These are phyloP conservation scores for Neurospora sp. DNA, from an alignment of 495 filamentous ascomycete species.

Conservation along the genomic window DNA sequence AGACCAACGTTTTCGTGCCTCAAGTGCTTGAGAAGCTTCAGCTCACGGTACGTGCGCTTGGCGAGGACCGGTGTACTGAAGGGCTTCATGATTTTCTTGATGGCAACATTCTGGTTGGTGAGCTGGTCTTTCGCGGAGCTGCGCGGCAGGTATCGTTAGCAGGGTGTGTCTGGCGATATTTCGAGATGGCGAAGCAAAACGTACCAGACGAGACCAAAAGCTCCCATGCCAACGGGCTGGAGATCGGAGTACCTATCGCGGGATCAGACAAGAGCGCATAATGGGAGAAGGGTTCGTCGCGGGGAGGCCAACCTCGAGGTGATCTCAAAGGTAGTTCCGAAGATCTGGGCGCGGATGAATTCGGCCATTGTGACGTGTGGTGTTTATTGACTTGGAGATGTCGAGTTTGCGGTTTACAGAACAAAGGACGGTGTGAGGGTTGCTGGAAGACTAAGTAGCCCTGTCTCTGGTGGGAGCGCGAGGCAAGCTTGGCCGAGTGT, in stretches of 20 bases:
- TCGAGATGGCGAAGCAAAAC: slow-evolving; percentile 10
- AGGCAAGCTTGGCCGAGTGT: neutral
- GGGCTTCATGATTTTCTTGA: slow-evolving; percentile 99
- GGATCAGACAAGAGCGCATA: slow-evolving; percentile 10
- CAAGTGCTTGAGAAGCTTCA: slow-evolving; percentile 95
- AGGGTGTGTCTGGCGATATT: neutral
- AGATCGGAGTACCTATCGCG: slow-evolving; percentile 80
- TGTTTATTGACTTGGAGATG: slow-evolving; percentile 1
- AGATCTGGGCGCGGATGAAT: slow-evolving; percentile 98
- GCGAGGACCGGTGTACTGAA: slow-evolving; percentile 97
- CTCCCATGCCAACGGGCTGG: slow-evolving; percentile 97
- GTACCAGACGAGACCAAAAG: slow-evolving; percentile 96
- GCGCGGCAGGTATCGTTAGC: slow-evolving; percentile 16
- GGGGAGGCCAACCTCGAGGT: slow-evolving; percentile 73
- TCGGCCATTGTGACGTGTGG: slow-evolving; percentile 62
- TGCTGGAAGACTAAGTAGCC: neutral
- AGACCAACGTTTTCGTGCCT: slow-evolving; percentile 84
- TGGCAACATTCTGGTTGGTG: slow-evolving; percentile 86
- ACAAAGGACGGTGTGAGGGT: neutral
- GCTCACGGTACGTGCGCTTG: slow-evolving; percentile 92
- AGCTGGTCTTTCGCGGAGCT: slow-evolving; percentile 97
- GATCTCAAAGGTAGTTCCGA: slow-evolving; percentile 99
- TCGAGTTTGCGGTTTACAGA: slow-evolving; percentile 2
- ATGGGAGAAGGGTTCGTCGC: slow-evolving; percentile 3
- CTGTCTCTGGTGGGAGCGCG: neutral